These are phyloP conservation scores for Neurospora sp. DNA, from an alignment of 495 filamentous ascomycete species.

Conservation along the genomic window DNA sequence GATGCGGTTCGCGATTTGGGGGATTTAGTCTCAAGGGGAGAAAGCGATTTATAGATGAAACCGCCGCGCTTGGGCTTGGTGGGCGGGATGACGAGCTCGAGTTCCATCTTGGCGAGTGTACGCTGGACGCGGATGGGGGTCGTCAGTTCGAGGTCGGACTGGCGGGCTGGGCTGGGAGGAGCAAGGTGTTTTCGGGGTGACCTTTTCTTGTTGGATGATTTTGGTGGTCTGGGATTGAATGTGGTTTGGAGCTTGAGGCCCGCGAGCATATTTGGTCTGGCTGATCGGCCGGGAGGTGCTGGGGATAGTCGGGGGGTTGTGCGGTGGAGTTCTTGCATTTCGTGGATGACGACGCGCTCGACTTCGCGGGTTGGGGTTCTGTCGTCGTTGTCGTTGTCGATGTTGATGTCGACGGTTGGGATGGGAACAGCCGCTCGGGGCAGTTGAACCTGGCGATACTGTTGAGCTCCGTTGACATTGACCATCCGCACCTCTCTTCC, in stretches of 20 bases:
- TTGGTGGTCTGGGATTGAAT: slow-evolving; percentile 9
- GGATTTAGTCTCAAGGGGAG: background rate
- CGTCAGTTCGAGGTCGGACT: background rate
- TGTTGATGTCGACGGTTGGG: background rate
- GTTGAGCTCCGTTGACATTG: background rate
- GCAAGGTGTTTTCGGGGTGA: background rate
- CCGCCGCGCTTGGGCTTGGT: background rate
- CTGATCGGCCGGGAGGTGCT: slow-evolving; percentile 8
- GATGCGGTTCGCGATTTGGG: background rate
- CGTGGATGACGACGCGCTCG: slow-evolving; percentile 5
- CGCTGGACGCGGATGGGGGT: background rate
- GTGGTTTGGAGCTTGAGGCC: slow-evolving; percentile 33
- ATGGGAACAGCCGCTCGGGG: background rate
- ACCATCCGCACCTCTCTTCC: background rate
- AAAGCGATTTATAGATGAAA: background rate
- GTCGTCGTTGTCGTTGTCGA: background rate
- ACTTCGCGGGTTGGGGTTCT: background rate
- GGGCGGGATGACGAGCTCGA: background rate
- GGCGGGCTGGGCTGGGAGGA: background rate
- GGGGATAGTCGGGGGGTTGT: slow-evolving; percentile 14
- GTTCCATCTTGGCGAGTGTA: background rate
- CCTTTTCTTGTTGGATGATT: background rate
- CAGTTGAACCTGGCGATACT: background rate
- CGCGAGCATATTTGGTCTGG: slow-evolving; percentile 6
- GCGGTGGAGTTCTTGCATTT: slow-evolving; percentile 16